Evolutionary conservation across 1,139 yeast genomes (phyloP).

Genomic region (Saccharomyces pastorianus): DNA sequence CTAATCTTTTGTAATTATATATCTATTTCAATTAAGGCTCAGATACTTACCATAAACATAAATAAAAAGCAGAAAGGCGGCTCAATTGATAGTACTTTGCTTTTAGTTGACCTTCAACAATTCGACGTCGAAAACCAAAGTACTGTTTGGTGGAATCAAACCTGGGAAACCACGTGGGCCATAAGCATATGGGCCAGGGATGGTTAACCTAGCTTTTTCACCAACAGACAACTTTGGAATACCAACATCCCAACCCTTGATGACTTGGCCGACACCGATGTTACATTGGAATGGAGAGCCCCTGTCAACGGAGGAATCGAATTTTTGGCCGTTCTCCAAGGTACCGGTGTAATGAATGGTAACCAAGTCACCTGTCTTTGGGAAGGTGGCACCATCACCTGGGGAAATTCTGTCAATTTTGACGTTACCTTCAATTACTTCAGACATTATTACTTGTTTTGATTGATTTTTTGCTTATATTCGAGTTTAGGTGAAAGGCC

Average conservation of each 20-base stretch:
- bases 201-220: constrained; percentile 82
- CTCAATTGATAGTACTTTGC: not conserved
- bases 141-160: constrained; percentile 91
- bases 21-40: not conserved
- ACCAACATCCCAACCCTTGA: constrained; percentile 91
- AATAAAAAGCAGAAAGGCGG: not conserved
- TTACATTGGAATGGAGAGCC: constrained; percentile 88
- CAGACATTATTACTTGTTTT: constrained; percentile 24
- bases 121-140: constrained; percentile 88
- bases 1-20: not conserved
- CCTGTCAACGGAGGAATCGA: constrained; percentile 90
- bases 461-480: not conserved
- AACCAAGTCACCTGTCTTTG: constrained; percentile 76
- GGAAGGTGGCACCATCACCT: constrained; percentile 75
- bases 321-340: constrained; percentile 85
- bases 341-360: constrained; percentile 95
- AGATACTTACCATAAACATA: not conserved
- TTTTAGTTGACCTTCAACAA: constrained; percentile 66
- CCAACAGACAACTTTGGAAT: constrained; percentile 88
- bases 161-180: constrained; percentile 95
- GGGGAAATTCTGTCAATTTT: constrained; percentile 37
- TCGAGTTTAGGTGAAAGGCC: not conserved
- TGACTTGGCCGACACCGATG: constrained; percentile 94
- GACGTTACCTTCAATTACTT: constrained; percentile 34
- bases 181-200: constrained; percentile 90